A percentile compares a stretch with the other conserved stretches of the same genome.
Evolutionary conservation across 768 basidiomycete genomes (phyloP).

Genomic region (Ramaria rubella): DNA sequence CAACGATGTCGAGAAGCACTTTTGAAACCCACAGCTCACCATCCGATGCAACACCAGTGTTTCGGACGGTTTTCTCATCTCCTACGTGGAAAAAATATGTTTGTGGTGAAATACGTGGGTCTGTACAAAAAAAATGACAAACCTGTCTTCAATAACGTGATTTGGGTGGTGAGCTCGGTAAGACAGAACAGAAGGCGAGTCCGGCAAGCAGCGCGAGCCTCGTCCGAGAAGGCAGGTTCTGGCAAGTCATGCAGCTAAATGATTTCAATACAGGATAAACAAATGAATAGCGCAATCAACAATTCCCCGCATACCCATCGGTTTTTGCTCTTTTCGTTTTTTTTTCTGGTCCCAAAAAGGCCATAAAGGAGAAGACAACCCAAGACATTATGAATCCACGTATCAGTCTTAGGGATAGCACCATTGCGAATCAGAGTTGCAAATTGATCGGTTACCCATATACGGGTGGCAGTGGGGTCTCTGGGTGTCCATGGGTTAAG

Average conservation of each 20-base stretch:
- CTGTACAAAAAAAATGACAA: constrained; percentile 10
- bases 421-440: constrained; percentile 71
- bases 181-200: constrained; percentile 65
- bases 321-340: constrained; percentile 56
- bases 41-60: constrained; percentile 56
- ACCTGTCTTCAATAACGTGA: constrained; percentile 48
- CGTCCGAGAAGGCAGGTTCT: constrained; percentile 66
- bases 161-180: constrained; percentile 62
- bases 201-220: constrained; percentile 59
- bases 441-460: constrained; percentile 87
- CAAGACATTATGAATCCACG: constrained; percentile 66
- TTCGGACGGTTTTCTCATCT: constrained; percentile 48
- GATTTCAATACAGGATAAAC: constrained; percentile 3
- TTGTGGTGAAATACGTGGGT: not conserved
- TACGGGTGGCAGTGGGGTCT: constrained; percentile 37
- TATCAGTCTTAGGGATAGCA: constrained; percentile 71
- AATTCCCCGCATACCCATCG: constrained; percentile 42
- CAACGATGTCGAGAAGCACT: constrained; percentile 34
- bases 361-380: constrained; percentile 82
- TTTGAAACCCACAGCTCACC: constrained; percentile 77
- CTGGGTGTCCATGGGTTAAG: constrained; percentile 4
- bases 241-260: constrained; percentile 55
- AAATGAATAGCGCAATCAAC: not conserved
- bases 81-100: constrained; percentile 15
- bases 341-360: constrained; percentile 70